Evolutionary conservation across 495 filamentous ascomycete genomes (phyloP), one percentile per base, ranked within the genome.

Genomic region (Neurospora sp.): DNA sequence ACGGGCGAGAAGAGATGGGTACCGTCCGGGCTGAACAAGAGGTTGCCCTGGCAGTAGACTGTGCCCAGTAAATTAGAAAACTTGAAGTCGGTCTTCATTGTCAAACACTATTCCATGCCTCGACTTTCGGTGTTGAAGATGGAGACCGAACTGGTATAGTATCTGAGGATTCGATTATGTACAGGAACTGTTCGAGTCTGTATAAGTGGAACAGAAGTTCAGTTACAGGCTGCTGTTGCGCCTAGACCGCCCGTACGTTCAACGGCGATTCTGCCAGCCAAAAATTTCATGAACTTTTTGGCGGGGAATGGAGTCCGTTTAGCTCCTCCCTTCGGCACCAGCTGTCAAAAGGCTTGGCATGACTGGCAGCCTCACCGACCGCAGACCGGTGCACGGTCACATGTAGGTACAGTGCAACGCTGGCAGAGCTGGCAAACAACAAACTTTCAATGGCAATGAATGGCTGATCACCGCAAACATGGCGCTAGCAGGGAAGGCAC

Each of bases 31-130:
- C 92, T 96, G 85, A 97, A 99, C 76, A 97, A 88, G 73, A 99
- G 88, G 81, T 98, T 98, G 82, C 96, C 96, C 86, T 92, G 92
- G 84, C 93, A 92, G 85, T 98, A 99, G 76, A 99, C 96, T 76
- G 94, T 99, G 74, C 96, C 96, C 76, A 99, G 89, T 76, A 98
- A 86, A 80, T 97, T 97, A 81, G 93, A 96, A 84, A 97, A 98
- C 92, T 93, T 94, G 79, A 95, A 97, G 82, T 97, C 93, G 39
- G 93, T 97, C 91, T 97, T 97, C 94, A 97, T 97, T 76, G 81
- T 91, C 74, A 79, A 35, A 75, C 75, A 72, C 69, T 76, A 73
- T 68, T 72, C 75, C 77, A 73, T 77, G 71, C 48, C 22, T 59
- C 48, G 48, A 59, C 48, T 31, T 12, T 59, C 3, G 1, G 20